Evolutionary conservation across 306 rosid species (phyloP).

Genomic region (Rosa persica): DNA sequence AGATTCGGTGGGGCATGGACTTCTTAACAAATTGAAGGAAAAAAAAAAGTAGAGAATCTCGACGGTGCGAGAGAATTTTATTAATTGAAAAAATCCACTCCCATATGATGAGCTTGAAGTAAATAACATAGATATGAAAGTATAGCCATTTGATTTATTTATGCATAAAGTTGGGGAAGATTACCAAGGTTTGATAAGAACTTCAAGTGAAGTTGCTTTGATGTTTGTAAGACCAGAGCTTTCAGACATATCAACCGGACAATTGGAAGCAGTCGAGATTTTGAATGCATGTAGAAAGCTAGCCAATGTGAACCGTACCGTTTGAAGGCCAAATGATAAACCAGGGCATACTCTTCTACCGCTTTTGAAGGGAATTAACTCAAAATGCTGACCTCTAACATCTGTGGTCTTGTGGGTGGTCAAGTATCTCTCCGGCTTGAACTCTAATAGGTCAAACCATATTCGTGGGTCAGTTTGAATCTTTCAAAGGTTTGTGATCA

Average conservation of each 20-base stretch:
- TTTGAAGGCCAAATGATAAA: slow-evolving; percentile 19
- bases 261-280: neutral
- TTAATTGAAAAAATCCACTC: no score
- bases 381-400: slow-evolving; percentile 37
- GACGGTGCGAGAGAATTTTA: no score
- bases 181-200: slow-evolving; percentile 27
- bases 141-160: neutral
- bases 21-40: no score
- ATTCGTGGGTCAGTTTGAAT: slow-evolving; percentile 43
- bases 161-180: neutral
- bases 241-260: neutral
- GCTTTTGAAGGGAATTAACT: slow-evolving; percentile 18
- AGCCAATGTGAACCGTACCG: neutral
- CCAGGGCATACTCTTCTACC: slow-evolving; percentile 45
- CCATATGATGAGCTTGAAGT: neutral
- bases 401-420: slow-evolving; percentile 40
- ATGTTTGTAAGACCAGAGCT: slow-evolving; percentile 21
- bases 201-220: slow-evolving; percentile 25
- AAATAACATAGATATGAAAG: no score
- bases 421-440: slow-evolving; percentile 54
- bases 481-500: slow-evolving; percentile 48
- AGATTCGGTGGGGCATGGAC: no score
- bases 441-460: slow-evolving; percentile 46
- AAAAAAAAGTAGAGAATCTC: no score
- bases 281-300: neutral